Evolutionary conservation across 176 grass and related monocot genomes (phyloP), one percentile per base, ranked within the genome.

Genomic region (Alopecurus myosuroides): DNA sequence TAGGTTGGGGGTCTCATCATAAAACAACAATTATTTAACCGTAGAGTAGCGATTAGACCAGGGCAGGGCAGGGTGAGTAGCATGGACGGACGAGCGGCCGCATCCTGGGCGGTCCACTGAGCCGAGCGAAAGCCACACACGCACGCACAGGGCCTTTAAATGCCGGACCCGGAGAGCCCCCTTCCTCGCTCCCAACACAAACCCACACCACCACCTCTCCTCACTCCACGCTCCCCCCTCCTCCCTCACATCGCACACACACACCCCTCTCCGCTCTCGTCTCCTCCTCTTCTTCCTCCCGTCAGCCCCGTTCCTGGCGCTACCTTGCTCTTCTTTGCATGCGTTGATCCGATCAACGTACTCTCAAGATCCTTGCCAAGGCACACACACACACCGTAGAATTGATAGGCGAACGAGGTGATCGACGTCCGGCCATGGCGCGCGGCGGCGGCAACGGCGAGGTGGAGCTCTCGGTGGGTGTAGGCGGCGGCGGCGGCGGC

Each of bases 401-500:
- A 30, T 74, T 49, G 70, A 74, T 49, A 49, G 70, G 70, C 42
- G 25, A 30, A 48, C 42, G 70, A 22, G 77, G 58, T 11, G 78
- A 80, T 65, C 78, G 11, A 17, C 60, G 42, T 25, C 71, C 33
- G 15, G n/a, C 84, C 17, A 82, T 70, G 85, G 71, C 56, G 62
- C 77, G 56, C 48, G 77, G 81, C n/a, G 28, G 30, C 0, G 56
- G 56, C 11, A 44, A 42, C 13, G 53, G 65, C 46, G 91, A 78
- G 50, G 0, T 90, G 52, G 81, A 90, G 87, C 84, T 93, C 82
- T 49, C 90, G 11, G 85, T 85, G 57, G 89, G 89, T 28, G 77
- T 26, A 26, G 22, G 35, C 3, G 85, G 83, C 11, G 67, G 44
- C 2, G 66, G 67, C 17, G 82, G 44, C 11, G 26, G 17, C 26